Percentiles rank a stretch among this genome's conserved stretches.
phyloP scores from a whole-genome alignment of 2,329 filamentous ascomycete species.

The Fusarium anguioides region DNA sequence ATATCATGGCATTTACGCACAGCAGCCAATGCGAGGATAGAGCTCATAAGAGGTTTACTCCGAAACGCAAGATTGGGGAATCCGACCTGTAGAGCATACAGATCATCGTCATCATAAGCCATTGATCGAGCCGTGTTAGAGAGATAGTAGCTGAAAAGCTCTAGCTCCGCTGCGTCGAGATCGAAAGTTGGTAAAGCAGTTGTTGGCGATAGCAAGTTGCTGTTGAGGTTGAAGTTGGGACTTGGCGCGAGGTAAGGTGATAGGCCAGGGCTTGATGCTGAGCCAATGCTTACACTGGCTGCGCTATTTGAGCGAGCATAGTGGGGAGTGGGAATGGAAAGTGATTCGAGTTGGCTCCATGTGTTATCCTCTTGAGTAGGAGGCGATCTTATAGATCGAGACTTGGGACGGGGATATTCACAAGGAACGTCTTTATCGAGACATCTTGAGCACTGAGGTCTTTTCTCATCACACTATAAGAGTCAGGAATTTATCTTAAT shows the following conservation, averaged over 20 bases:
- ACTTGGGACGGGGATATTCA: slow-evolving; percentile 21
- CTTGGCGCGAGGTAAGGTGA: slow-evolving; percentile 7
- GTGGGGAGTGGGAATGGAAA: neutral
- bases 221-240: neutral
- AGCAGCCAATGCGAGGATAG: slow-evolving; percentile 55
- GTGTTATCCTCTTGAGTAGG: neutral
- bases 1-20: slow-evolving; percentile 54
- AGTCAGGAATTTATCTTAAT: neutral
- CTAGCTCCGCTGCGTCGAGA: slow-evolving; percentile 48
- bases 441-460: slow-evolving; percentile 34
- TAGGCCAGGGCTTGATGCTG: neutral
- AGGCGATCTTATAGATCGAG: neutral
- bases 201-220: neutral
- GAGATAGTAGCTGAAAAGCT: slow-evolving; percentile 55
- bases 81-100: slow-evolving; percentile 55
- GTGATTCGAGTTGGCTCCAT: neutral
- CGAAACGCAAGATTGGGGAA: slow-evolving; percentile 56
- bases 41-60: slow-evolving; percentile 55
- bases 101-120: slow-evolving; percentile 52
- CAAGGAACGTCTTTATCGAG: slow-evolving; percentile 16
- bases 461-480: slow-evolving; percentile 27
- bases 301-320: neutral
- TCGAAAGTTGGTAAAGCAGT: neutral
- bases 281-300: neutral
- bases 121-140: slow-evolving; percentile 54